phyloP scores from a whole-genome alignment of 1,139 yeast genomes.

The Yamadazyma spencermartinsiae region DNA sequence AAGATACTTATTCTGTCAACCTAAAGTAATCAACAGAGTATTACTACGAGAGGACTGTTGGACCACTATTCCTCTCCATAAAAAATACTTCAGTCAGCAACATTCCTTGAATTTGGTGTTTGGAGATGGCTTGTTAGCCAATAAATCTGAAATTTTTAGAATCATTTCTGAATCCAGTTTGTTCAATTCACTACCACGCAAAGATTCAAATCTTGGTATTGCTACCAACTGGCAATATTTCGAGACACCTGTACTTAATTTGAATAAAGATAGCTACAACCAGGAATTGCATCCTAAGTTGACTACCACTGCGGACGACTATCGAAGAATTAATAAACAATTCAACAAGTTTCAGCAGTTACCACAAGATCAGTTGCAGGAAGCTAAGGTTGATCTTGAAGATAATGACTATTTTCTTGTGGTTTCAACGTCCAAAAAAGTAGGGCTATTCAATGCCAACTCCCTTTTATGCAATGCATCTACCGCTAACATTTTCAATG shows the following conservation, averaged over 20 bases:
- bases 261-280: constrained; percentile 12
- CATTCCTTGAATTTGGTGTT: constrained; percentile 46
- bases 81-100: constrained; percentile 49
- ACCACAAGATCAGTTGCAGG: constrained; percentile 2
- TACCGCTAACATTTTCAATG: constrained; percentile 43
- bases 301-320: constrained; percentile 38
- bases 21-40: constrained; percentile 28
- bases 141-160: constrained; percentile 23
- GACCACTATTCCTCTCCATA: constrained; percentile 48
- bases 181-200: constrained; percentile 21
- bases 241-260: constrained; percentile 23
- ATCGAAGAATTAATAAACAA: constrained; percentile 30
- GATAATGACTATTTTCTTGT: constrained; percentile 27
- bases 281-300: constrained; percentile 18
- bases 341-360: constrained; percentile 1
- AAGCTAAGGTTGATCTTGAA: neutral
- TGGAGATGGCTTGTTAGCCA: constrained; percentile 43
- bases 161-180: constrained; percentile 30
- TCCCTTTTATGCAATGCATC: constrained; percentile 54
- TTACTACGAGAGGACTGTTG: constrained; percentile 54
- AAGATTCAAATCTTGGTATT: constrained; percentile 46
- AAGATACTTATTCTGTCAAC: constrained; percentile 25
- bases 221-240: constrained; percentile 46
- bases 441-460: constrained; percentile 52
- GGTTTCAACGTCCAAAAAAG: constrained; percentile 43